These are phyloP conservation scores for Plenodomus biglobosus DNA, from an alignment of 2,329 filamentous ascomycete species.

Conservation along the genomic window DNA sequence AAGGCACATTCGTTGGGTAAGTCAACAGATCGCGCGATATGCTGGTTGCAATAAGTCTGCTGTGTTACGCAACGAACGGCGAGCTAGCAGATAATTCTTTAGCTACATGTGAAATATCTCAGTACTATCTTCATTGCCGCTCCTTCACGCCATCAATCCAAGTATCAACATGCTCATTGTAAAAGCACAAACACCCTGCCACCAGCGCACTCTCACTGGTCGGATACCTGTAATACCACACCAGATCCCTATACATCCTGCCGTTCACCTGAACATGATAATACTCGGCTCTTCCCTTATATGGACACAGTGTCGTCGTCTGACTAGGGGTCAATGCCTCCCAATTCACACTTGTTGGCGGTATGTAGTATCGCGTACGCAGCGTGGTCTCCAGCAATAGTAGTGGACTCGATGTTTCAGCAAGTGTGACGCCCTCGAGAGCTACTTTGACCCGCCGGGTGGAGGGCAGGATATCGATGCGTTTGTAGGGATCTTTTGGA, in stretches of 20 bases:
- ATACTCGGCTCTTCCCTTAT: constrained; percentile 67
- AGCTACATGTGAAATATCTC: too few relatives aligned
- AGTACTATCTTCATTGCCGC: constrained; percentile 7
- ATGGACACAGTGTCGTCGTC: constrained; percentile 63
- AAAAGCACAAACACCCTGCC: constrained; percentile 63
- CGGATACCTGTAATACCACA: constrained; percentile 65
- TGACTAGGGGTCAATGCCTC: constrained; percentile 53
- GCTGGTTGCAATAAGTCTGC: too few relatives aligned
- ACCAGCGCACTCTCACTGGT: constrained; percentile 59
- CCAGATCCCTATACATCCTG: constrained; percentile 52
- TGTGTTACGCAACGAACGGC: too few relatives aligned
- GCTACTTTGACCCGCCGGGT: constrained; percentile 56
- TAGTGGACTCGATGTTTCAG: constrained; percentile 46
- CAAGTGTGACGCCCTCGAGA: constrained; percentile 51
- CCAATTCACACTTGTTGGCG: constrained; percentile 54
- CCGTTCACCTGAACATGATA: constrained; percentile 57
- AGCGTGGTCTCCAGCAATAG: constrained; percentile 65
- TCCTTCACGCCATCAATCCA: constrained; percentile 56
- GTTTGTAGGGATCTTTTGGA: constrained; percentile 68
- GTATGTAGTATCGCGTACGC: constrained; percentile 62
- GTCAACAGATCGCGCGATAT: too few relatives aligned
- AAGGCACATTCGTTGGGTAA: too few relatives aligned
- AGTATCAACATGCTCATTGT: constrained; percentile 70
- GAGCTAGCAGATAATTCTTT: too few relatives aligned
- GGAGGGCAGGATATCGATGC: constrained; percentile 63